These are phyloP conservation scores for Malassezia nana DNA, from an alignment of 1,284 basidiomycete species.

Conservation along the genomic window DNA sequence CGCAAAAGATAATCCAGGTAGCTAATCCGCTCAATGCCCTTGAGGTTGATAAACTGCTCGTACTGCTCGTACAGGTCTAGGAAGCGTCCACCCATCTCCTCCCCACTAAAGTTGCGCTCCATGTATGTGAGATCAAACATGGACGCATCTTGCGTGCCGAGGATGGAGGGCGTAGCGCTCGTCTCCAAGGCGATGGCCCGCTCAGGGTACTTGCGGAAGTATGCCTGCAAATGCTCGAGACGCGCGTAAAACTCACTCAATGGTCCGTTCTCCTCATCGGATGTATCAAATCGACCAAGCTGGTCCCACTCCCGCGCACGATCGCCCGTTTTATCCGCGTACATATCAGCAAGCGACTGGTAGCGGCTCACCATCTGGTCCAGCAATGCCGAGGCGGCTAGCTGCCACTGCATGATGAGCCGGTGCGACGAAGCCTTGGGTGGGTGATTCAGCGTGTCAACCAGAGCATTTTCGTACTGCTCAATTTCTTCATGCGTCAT, in stretches of 20 bases:
- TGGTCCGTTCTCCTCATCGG: constrained; percentile 17
- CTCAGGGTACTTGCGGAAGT: constrained; percentile 86
- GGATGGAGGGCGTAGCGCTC: constrained; percentile 15
- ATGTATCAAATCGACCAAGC: constrained; percentile 23
- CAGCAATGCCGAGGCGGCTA: constrained; percentile 64
- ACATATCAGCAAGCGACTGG: constrained; percentile 34
- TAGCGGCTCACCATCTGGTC: constrained; percentile 66
- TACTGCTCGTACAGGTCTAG: constrained; percentile 85
- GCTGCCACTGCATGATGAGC: constrained; percentile 15
- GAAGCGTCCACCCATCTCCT: constrained; percentile 88
- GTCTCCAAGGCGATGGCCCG: constrained; percentile 17
- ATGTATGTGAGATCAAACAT: constrained; percentile 25
- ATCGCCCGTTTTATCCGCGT: constrained; percentile 51
- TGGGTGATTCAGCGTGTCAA: constrained; percentile 51
- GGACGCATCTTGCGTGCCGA: constrained; percentile 9
- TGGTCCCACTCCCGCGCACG: constrained; percentile 51
- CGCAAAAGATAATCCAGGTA: constrained; percentile 70
- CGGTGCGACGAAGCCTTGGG: constrained; percentile 24
- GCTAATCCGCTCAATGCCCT: constrained; percentile 68
- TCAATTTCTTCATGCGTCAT: constrained; percentile 93
- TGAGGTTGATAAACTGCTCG: constrained; percentile 70
- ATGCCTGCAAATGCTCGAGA: constrained; percentile 85
- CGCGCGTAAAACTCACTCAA: constrained; percentile 67
- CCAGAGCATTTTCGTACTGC: constrained; percentile 61
- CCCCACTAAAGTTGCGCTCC: constrained; percentile 55